These are phyloP conservation scores for Evernia prunastri DNA, from an alignment of 495 filamentous ascomycete genomes.

Conservation along the genomic window DNA sequence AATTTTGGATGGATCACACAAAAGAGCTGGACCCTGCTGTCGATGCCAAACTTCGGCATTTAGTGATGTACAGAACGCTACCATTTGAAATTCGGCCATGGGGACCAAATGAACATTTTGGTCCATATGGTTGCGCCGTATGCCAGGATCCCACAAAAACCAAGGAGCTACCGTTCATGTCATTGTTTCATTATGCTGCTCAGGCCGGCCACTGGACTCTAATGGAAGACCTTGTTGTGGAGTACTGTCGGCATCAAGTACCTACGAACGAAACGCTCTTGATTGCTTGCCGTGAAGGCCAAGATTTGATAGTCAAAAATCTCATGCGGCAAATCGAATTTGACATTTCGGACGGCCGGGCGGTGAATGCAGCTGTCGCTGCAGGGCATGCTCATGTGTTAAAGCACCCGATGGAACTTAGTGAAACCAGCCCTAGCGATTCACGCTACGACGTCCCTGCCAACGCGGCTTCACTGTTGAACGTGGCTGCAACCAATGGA, in stretches of 20 bases:
- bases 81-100: slow-evolving; percentile 3
- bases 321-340: not conserved
- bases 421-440: not conserved
- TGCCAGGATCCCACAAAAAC: not conserved
- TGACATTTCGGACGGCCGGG: not conserved
- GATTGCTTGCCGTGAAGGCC: not conserved
- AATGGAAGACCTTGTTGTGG: not conserved
- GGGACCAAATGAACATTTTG: slow-evolving; percentile 8
- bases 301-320: not conserved
- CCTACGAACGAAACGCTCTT: not conserved
- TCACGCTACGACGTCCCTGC: not conserved
- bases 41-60: not conserved
- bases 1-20: slow-evolving; percentile 8
- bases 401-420: not conserved
- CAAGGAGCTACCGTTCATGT: slow-evolving; percentile 3
- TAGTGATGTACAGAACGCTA: not conserved
- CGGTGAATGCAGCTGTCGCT: not conserved
- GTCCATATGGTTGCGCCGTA: not conserved
- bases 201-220: not conserved
- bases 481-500: not conserved
- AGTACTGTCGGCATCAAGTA: not conserved
- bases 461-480: not conserved
- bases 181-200: slow-evolving; percentile 4
- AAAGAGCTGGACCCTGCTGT: not conserved
- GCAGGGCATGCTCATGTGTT: not conserved